Evolutionary conservation across 2,329 filamentous ascomycete genomes (phyloP), one percentile per base, ranked within the genome.

Genomic region (Neofusicoccum ribis): DNA sequence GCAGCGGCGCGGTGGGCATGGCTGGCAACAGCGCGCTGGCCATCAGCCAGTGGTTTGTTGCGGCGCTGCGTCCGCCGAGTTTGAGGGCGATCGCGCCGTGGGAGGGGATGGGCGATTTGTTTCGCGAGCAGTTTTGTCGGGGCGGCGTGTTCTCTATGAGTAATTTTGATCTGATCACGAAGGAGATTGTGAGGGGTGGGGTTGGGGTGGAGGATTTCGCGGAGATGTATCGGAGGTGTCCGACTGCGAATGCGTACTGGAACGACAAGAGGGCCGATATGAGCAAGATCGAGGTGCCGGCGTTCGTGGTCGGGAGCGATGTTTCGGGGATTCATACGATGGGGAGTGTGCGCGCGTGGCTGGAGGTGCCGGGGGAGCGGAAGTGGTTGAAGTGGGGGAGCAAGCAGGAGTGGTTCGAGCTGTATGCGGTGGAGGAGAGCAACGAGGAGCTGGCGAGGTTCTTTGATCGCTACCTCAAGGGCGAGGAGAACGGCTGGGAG

Each of bases 41-140:
- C 0, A 80, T 76, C 43, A 72, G 75, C 0, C 80, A 83, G 64
- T 80, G 77, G 76, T 78, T 78, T 54, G 75, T 82, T 12, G 81
- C 80, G 0, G 72, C 79, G 0, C 69, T 77, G 47, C 71, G 76
- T 17, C 81, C 81, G 8, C 81, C 80, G 0, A 74, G 72, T 12
- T 72, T 83, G 5, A 74, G 74, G n/a, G 75, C 76, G 0, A 81
- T 83, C 41, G 80, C 80, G 0, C 83, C 74, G 50, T 81, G 80
- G 80, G 82, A 85, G 69, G 82, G 79, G 11, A 78, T 72, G 44
- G 76, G 76, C 0, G 82, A 84, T 66, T 68, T 83, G 3, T 84
- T 81, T 66, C 77, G 81, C 1, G 82, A 84, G 67, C 77, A 80
- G 31, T 80, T 82, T 67, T 75, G 73, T 41, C 76, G 81, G 5